Base-by-base conservation (phyloP, 106 monocot species). In the Iris macrosiphon region DNA sequence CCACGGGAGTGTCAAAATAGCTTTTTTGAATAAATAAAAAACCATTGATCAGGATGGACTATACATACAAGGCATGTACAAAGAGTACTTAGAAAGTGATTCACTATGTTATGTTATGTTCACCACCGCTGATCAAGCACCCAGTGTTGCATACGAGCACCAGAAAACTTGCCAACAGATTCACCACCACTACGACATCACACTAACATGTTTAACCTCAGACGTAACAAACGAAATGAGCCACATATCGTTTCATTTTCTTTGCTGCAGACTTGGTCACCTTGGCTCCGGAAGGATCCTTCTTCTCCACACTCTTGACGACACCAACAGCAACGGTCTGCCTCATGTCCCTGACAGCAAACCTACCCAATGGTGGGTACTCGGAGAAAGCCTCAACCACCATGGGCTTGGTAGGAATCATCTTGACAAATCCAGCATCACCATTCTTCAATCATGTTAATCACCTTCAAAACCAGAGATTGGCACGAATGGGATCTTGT, bases 391-490 rank as follows among this genome's bases (percentile, higher is more conserved):
- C 33, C 41, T 60, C 60, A 41, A 60, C 60, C 2, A 60, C 60
- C 60, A 60, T 60, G 21, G 60, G 60, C 45, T 60, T 60, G 31
- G 60, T 45, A 3, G 60, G 60, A 29, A 60, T 33, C 60, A 60
- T 60, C 60, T 45, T 60, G 17, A 60, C 60, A 32, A 60, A 60
- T 0, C 60, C 45, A 13, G 60, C 45, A 30, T 45, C 60, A n/a
- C 60, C 50, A 30, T 50, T 50, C 50, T 50, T 79, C 74, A 49
- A 79, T 79, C 79, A 79, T 79, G 74, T 79, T 79, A n/a, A 55
- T 79, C 79, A 25, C 79, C 79, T 55, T 79, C 79, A 17, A 79
- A 79, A 10, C 79, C 79, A 49, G 79, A 79, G 73, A 79, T 79
- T 23, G 79, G 79, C 2, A 79, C 79, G 6, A 73, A 79, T 6